Conservation (phyloP, 495 filamentous ascomycete genomes). For the Hyaloscypha hepaticicola region DNA sequence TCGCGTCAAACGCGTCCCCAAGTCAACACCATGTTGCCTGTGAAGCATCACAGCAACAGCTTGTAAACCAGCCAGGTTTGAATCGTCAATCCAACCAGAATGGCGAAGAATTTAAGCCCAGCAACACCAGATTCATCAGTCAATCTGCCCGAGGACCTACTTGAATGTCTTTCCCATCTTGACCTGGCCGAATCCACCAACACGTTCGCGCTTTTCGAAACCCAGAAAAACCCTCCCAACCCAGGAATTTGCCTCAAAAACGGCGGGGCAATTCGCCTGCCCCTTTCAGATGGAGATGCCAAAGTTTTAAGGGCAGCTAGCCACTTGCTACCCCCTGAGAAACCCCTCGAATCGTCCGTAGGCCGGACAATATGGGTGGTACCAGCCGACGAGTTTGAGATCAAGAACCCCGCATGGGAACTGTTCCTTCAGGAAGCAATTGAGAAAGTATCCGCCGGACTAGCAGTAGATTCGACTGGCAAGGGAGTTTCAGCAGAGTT, state of each 20-base stretch:
- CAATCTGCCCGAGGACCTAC: not conserved
- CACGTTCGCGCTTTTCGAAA: slow-evolving; percentile 13
- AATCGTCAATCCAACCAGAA: not conserved
- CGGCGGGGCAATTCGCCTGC: slow-evolving; percentile 42
- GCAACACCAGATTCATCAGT: not conserved
- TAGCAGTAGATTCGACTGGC: slow-evolving; percentile 35
- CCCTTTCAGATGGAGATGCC: slow-evolving; percentile 44
- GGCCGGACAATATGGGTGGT: slow-evolving; percentile 55
- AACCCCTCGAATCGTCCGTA: slow-evolving; percentile 45
- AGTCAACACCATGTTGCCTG: too few species aligned
- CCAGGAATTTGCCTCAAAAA: slow-evolving; percentile 43
- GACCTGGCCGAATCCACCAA: not conserved
- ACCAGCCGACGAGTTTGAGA: slow-evolving; percentile 41
- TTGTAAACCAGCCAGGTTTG: too few species aligned
- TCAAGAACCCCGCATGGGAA: slow-evolving; percentile 41
- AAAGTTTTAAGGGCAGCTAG: slow-evolving; percentile 40
- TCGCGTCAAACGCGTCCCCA: too few species aligned
- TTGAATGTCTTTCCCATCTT: not conserved
- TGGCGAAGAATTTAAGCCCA: not conserved
- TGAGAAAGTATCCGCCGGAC: slow-evolving; percentile 26
- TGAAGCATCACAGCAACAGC: too few species aligned
- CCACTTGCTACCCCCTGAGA: slow-evolving; percentile 47
- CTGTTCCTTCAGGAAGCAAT: slow-evolving; percentile 31
- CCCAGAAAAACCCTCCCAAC: slow-evolving; percentile 26
- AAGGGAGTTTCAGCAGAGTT: slow-evolving; percentile 40